Conservation (phyloP, 2,329 filamentous ascomycete genomes). For the Dryadomyces quercus-mongolicae region DNA sequence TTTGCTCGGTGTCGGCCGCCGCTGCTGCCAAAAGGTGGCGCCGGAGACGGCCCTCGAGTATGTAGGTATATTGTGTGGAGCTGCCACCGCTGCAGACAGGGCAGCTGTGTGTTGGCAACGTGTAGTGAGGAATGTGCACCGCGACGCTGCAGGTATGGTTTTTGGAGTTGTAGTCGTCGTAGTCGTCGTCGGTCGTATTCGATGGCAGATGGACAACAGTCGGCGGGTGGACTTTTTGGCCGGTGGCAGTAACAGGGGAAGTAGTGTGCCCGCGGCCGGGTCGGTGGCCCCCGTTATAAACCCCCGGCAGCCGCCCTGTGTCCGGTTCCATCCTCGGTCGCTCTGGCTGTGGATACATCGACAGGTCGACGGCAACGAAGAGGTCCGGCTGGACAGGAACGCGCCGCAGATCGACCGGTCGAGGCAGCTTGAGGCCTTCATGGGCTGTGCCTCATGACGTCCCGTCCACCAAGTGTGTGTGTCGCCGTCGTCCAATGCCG, state of each 20-base stretch:
- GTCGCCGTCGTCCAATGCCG: neutral
- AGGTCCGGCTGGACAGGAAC: constrained; percentile 35
- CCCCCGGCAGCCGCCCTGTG: neutral
- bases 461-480: constrained; percentile 5
- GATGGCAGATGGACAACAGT: no score
- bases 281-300: neutral
- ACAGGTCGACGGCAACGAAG: neutral
- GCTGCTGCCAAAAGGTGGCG: constrained; percentile 3
- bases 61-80: no score
- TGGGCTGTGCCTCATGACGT: constrained; percentile 42
- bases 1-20: constrained; percentile 14
- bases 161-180: no score
- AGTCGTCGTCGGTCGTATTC: no score
- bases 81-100: neutral
- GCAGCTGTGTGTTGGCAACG: neutral
- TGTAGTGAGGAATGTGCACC: no score
- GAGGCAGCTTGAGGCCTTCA: constrained; percentile 48
- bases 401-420: constrained; percentile 48
- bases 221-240: no score
- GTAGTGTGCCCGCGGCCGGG: constrained; percentile 10
- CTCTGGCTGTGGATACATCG: constrained; percentile 3
- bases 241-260: constrained; percentile 9
- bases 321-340: neutral
- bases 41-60: no score
- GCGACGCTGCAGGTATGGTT: neutral